phyloP scores from a whole-genome alignment of 345 rosid genomes.

The Salix koriyanagi region DNA sequence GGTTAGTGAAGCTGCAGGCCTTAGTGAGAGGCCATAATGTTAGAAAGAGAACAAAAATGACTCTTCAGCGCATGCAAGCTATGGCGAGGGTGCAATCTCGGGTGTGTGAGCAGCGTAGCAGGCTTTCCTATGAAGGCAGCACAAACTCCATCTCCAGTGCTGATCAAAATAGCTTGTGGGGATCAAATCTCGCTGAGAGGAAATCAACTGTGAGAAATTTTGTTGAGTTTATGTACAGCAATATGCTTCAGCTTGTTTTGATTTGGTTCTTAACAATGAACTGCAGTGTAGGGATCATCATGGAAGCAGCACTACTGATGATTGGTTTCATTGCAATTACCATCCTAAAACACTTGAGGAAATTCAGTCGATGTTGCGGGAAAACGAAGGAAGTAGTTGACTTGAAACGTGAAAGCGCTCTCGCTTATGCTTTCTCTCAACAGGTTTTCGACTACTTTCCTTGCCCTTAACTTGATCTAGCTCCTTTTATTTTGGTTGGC shows the following conservation, averaged over 20 bases:
- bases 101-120: neutral
- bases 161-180: slow-evolving; percentile 14
- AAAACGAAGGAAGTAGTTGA: neutral
- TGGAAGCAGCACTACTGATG: slow-evolving; percentile 1
- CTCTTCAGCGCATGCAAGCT: slow-evolving; percentile 19
- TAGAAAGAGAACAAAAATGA: slow-evolving; percentile 13
- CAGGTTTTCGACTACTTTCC: slow-evolving; percentile 31
- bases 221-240: neutral
- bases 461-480: neutral
- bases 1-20: slow-evolving; percentile 21
- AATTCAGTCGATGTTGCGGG: slow-evolving; percentile 28
- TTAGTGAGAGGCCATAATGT: slow-evolving; percentile 18
- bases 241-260: neutral
- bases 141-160: neutral
- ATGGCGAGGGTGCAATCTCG: slow-evolving; percentile 18
- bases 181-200: slow-evolving; percentile 14
- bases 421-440: slow-evolving; percentile 18
- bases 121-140: slow-evolving; percentile 18
- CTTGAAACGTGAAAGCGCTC: slow-evolving; percentile 13
- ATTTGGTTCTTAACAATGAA: neutral
- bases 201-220: slow-evolving; percentile 20
- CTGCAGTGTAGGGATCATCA: slow-evolving; percentile 13
- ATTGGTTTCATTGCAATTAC: slow-evolving; percentile 3
- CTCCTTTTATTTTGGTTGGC: neutral
- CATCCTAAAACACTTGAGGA: slow-evolving; percentile 34